Percentiles rank a stretch among this genome's conserved stretches.
Conservation (phyloP, 2,329 filamentous ascomycete species). For the Geoglossum cookeanum region DNA sequence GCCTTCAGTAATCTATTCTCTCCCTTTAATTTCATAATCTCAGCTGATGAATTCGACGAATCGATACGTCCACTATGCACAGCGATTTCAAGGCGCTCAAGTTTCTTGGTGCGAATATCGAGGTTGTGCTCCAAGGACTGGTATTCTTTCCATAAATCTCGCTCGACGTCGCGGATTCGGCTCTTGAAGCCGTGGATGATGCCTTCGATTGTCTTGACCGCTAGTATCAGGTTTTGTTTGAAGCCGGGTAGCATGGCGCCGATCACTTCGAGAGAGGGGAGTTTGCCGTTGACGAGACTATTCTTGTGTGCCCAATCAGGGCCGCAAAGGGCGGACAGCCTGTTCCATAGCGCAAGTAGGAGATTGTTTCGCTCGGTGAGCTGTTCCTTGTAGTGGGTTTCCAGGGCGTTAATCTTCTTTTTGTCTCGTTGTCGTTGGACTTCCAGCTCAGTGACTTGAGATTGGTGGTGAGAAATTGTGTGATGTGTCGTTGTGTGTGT, state of each 20-base stretch:
- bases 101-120: slow-evolving; percentile 59
- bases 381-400: slow-evolving; percentile 70
- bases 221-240: slow-evolving; percentile 70
- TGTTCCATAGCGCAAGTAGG: slow-evolving; percentile 75
- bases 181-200: slow-evolving; percentile 60
- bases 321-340: slow-evolving; percentile 69
- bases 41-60: slow-evolving; percentile 26
- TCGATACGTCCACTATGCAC: slow-evolving; percentile 36
- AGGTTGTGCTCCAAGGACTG: slow-evolving; percentile 67
- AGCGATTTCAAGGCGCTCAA: slow-evolving; percentile 70
- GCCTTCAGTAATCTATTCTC: slow-evolving; percentile 42
- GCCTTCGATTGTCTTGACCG: slow-evolving; percentile 70
- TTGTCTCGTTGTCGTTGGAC: slow-evolving; percentile 58
- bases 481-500: slow-evolving; percentile 75
- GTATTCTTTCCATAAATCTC: slow-evolving; percentile 80
- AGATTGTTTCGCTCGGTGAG: slow-evolving; percentile 77
- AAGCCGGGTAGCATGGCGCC: slow-evolving; percentile 73
- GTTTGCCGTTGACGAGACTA: slow-evolving; percentile 68
- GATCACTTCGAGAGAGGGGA: slow-evolving; percentile 73
- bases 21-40: slow-evolving; percentile 37
- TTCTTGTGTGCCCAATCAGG: slow-evolving; percentile 84
- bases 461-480: slow-evolving; percentile 69
- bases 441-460: slow-evolving; percentile 72
- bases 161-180: slow-evolving; percentile 70
- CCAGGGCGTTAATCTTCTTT: slow-evolving; percentile 54